Evolutionary conservation across 1,284 basidiomycete species (phyloP).

Genomic region (Rhizoctonia solani): DNA sequence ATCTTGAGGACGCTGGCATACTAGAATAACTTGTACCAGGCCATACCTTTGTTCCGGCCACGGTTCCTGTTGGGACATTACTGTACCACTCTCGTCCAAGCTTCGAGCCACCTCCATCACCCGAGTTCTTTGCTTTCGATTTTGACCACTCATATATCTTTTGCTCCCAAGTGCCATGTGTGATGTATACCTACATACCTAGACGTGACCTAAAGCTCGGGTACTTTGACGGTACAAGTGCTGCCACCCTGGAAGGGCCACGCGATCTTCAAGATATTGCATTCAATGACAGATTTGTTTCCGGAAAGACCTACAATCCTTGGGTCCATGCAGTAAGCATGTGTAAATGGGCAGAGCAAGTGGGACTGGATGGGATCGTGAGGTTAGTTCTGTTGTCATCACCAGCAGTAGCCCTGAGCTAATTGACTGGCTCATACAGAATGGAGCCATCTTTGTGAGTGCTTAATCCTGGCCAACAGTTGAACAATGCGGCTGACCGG

Average conservation of each 20-base stretch:
- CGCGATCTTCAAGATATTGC: constrained; percentile 54
- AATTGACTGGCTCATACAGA: constrained; percentile 36
- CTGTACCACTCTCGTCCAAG: constrained; percentile 49
- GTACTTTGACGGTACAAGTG: constrained; percentile 54
- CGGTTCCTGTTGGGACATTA: constrained; percentile 49
- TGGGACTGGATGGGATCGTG: constrained; percentile 49
- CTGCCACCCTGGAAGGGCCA: constrained; percentile 48
- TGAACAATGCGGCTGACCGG: background rate
- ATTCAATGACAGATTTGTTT: constrained; percentile 44
- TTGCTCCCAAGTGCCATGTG: background rate
- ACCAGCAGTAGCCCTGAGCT: background rate
- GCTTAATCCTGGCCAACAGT: background rate
- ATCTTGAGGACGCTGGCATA: background rate
- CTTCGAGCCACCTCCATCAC: constrained; percentile 43
- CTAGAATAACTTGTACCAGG: constrained; percentile 2
- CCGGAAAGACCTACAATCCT: constrained; percentile 42
- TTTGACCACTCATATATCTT: constrained; percentile 52
- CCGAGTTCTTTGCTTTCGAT: constrained; percentile 52
- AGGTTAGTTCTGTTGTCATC: constrained; percentile 43
- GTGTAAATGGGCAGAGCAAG: constrained; percentile 47
- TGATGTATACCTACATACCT: constrained; percentile 47
- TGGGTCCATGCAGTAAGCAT: constrained; percentile 44
- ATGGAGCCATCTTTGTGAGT: constrained; percentile 58
- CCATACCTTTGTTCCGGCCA: constrained; percentile 52
- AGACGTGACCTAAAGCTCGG: constrained; percentile 49